Evolutionary conservation across 805 yeast genomes (phyloP).

Genomic region (Starmerella davenportii): DNA sequence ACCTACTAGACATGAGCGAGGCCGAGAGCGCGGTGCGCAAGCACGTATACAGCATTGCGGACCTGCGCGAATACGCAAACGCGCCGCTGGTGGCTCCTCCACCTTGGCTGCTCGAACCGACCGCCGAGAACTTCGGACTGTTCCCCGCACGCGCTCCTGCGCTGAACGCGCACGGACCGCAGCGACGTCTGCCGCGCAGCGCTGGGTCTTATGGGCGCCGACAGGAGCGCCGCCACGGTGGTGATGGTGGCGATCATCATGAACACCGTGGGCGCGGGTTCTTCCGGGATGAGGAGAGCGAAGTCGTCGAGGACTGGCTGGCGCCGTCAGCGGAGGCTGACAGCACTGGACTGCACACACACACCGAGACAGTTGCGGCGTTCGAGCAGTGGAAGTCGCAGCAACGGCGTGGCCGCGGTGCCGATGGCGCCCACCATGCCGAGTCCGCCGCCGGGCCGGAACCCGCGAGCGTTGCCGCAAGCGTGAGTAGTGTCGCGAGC

Average conservation of each 20-base stretch:
- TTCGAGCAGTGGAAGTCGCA: conserved; percentile 18
- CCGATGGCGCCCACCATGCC: neutral
- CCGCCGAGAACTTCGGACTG: conserved; percentile 6
- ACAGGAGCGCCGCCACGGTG: conserved; percentile 2
- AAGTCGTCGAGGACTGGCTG: conserved; percentile 11
- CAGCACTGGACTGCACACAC: neutral
- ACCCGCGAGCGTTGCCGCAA: neutral
- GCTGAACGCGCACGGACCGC: conserved; percentile 1
- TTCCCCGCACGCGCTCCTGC: neutral
- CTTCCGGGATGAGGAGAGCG: conserved; percentile 2
- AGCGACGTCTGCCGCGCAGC: conserved; percentile 1
- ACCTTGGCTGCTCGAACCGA: conserved; percentile 3
- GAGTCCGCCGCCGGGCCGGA: neutral
- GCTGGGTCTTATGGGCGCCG: neutral
- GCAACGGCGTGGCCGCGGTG: conserved; percentile 2
- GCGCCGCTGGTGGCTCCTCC: conserved; percentile 18
- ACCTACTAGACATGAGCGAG: too few relatives aligned
- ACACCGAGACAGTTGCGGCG: neutral
- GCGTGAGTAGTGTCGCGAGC: neutral
- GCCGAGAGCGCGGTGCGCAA: too few relatives aligned
- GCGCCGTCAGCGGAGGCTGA: conserved; percentile 5
- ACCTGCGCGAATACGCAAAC: conserved; percentile 14
- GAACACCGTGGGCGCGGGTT: neutral
- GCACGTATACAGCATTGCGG: conserved; percentile 11
- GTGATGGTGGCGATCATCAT: neutral